These are phyloP conservation scores for Euphorbia pulcherrima DNA, from an alignment of 345 rosid species.

Conservation along the genomic window DNA sequence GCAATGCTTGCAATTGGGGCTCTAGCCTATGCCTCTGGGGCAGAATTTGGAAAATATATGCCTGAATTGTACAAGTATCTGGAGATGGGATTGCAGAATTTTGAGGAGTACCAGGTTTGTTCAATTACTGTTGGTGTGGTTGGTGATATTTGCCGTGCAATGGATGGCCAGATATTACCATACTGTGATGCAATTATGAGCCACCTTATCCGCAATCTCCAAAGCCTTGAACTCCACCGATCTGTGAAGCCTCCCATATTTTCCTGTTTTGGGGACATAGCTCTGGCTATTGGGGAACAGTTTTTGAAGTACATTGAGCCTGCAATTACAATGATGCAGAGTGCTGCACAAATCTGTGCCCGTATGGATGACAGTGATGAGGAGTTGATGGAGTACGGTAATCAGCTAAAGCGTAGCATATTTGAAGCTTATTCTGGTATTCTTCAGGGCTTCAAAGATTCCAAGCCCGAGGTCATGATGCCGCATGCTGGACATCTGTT, in stretches of 20 bases:
- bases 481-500: slow-evolving; percentile 80
- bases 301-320: slow-evolving; percentile 66
- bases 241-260: slow-evolving; percentile 94
- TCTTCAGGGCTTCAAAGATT: slow-evolving; percentile 84
- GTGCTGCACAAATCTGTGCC: slow-evolving; percentile 73
- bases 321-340: slow-evolving; percentile 72
- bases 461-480: slow-evolving; percentile 70
- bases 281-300: slow-evolving; percentile 73
- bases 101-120: slow-evolving; percentile 90
- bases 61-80: slow-evolving; percentile 68
- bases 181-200: slow-evolving; percentile 86
- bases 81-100: slow-evolving; percentile 89
- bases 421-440: slow-evolving; percentile 94
- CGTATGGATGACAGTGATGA: slow-evolving; percentile 66
- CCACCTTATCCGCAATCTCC: slow-evolving; percentile 65
- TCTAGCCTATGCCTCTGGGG: slow-evolving; percentile 83
- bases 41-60: slow-evolving; percentile 76
- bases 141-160: slow-evolving; percentile 85
- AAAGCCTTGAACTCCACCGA: slow-evolving; percentile 71
- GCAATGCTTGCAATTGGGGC: slow-evolving; percentile 99
- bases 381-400: slow-evolving; percentile 76
- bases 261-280: slow-evolving; percentile 89
- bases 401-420: slow-evolving; percentile 77
- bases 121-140: slow-evolving; percentile 83
- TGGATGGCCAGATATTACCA: slow-evolving; percentile 68